phyloP scores from a whole-genome alignment of 345 rosid genomes.

The Acer saccharum region DNA sequence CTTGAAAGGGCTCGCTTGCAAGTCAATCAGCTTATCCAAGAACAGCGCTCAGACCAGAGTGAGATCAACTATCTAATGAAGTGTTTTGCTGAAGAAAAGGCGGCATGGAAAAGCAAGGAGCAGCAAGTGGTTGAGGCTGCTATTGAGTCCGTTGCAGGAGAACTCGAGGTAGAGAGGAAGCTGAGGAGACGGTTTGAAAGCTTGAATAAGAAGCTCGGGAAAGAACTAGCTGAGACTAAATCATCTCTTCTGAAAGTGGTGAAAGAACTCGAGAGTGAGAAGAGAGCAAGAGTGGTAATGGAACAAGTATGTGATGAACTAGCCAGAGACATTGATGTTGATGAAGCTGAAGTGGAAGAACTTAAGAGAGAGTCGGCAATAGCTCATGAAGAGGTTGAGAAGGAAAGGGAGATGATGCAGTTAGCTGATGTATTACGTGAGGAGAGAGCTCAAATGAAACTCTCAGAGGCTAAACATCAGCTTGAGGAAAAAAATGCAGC shows the following conservation, averaged over 20 bases:
- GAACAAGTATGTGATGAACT: conserved; percentile 88
- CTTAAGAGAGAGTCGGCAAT: conserved; percentile 62
- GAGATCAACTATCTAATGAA: conserved; percentile 83
- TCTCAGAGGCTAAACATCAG: conserved; percentile 75
- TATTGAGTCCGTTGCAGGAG: conserved; percentile 84
- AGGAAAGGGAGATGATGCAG: conserved; percentile 82
- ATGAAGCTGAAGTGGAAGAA: conserved; percentile 68
- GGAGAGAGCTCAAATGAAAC: conserved; percentile 77
- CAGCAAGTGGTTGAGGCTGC: conserved; percentile 89
- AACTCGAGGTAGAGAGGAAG: conserved; percentile 87
- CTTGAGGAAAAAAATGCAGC: conserved; percentile 82
- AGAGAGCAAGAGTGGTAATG: conserved; percentile 71
- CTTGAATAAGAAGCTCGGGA: conserved; percentile 93
- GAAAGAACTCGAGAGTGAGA: conserved; percentile 85
- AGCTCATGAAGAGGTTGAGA: conserved; percentile 72
- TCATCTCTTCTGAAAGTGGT: conserved; percentile 62
- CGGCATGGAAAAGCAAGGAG: conserved; percentile 88
- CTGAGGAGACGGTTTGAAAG: conserved; percentile 81
- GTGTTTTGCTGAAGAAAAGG: conserved; percentile 93
- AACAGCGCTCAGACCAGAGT: conserved; percentile 69
- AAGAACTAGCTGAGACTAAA: conserved; percentile 79
- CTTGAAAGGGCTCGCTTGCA: conserved; percentile 92
- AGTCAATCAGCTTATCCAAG: conserved; percentile 86
- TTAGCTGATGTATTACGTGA: conserved; percentile 70
- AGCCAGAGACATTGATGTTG: conserved; percentile 64